Conservation (phyloP, 202 grass and related monocot genomes). For the Eragrostis tef region DNA sequence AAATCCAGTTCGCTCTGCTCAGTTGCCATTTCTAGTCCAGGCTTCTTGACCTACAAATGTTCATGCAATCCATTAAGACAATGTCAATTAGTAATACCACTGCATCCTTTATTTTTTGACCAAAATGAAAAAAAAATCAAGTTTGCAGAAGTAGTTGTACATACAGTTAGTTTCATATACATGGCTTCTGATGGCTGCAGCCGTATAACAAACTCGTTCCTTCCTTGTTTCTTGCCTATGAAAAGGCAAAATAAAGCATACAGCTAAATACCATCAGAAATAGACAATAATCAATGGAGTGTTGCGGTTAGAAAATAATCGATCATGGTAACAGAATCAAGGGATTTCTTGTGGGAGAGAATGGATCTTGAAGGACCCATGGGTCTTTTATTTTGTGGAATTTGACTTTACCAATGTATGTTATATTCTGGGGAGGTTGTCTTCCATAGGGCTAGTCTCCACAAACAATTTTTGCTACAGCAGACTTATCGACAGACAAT, state of each 20-base stretch:
- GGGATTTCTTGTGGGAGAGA: not conserved
- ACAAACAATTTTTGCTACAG: slow-evolving; percentile 22
- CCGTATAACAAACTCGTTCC: slow-evolving; percentile 96
- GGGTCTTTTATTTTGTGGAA: too few relatives aligned
- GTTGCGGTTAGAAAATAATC: not conserved
- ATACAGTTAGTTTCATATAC: slow-evolving; percentile 99
- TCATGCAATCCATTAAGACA: slow-evolving; percentile 14
- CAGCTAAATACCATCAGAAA: not conserved
- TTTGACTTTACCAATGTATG: not conserved
- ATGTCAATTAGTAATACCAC: not conserved
- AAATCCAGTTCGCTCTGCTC: slow-evolving; percentile 97
- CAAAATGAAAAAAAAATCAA: not conserved
- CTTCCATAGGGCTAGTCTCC: not conserved
- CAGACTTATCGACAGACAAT: not conserved
- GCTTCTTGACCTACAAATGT: slow-evolving; percentile 86
- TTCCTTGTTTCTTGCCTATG: slow-evolving; percentile 93
- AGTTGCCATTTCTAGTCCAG: slow-evolving; percentile 95
- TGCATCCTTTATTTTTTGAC: not conserved
- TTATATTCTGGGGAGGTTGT: not conserved
- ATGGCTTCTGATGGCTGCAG: slow-evolving; percentile 94
- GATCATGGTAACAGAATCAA: slow-evolving; percentile 7
- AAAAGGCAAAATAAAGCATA: slow-evolving; percentile 32
- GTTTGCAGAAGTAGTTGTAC: slow-evolving; percentile 39
- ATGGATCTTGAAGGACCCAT: not conserved
- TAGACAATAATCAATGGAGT: slow-evolving; percentile 9